phyloP scores from a whole-genome alignment of 768 basidiomycete species.

The Agrocybe chaxingu region DNA sequence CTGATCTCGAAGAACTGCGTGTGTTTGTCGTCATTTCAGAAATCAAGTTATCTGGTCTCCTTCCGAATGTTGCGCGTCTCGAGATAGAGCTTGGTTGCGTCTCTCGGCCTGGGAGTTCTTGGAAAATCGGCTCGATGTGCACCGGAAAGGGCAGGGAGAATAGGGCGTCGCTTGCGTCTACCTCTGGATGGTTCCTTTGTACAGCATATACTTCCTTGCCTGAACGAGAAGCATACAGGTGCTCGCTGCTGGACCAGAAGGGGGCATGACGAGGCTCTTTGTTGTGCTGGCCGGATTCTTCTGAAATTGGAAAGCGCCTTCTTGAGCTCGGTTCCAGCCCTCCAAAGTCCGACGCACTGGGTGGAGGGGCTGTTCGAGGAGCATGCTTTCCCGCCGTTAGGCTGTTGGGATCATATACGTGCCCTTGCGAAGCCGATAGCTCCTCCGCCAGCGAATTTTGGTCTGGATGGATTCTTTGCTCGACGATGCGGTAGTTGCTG shows the following conservation, averaged over 20 bases:
- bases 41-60: conserved; percentile 1
- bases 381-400: neutral
- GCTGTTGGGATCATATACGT: neutral
- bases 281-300: conserved; percentile 4
- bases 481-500: conserved; percentile 3
- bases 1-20: conserved; percentile 7
- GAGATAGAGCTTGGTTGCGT: conserved; percentile 4
- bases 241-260: too few relatives aligned
- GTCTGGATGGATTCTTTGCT: conserved; percentile 37
- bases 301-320: conserved; percentile 8
- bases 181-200: too few relatives aligned
- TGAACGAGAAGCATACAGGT: too few relatives aligned
- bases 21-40: conserved; percentile 1
- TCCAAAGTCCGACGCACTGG: conserved; percentile 10
- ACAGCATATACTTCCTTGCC: too few relatives aligned
- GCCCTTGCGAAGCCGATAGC: conserved; percentile 4
- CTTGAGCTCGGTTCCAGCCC: conserved; percentile 14
- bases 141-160: too few relatives aligned
- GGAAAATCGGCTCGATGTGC: conserved; percentile 1
- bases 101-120: neutral
- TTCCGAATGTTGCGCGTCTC: conserved; percentile 15
- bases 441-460: conserved; percentile 29
- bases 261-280: neutral
- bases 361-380: conserved; percentile 3
- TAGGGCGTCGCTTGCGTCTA: too few relatives aligned